A percentile compares a stretch with the other conserved stretches of the same genome.
phyloP scores from a whole-genome alignment of 208 protist species.

The Trypanosoma vivax region DNA sequence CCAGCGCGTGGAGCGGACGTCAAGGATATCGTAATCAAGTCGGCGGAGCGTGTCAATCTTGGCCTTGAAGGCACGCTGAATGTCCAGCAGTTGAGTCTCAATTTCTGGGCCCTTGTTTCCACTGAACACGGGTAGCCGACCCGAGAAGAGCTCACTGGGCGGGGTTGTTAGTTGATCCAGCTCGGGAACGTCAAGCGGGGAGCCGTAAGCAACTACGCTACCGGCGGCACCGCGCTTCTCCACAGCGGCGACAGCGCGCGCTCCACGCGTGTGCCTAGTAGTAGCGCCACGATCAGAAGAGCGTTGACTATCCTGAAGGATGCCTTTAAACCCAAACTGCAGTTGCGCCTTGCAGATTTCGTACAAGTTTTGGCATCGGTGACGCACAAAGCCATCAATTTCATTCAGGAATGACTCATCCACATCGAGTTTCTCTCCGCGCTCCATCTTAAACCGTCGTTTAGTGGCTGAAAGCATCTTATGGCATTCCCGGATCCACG shows the following conservation, averaged over 20 bases:
- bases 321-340: conserved; percentile 92
- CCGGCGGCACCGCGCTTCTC: background rate
- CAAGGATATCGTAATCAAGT: conserved; percentile 94
- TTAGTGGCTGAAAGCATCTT: conserved; percentile 81
- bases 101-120: conserved; percentile 94
- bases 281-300: conserved; percentile 12
- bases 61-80: conserved; percentile 91
- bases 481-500: conserved; percentile 89
- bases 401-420: conserved; percentile 94
- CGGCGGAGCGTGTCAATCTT: conserved; percentile 88
- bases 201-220: conserved; percentile 17
- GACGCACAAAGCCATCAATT: conserved; percentile 96
- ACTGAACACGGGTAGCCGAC: conserved; percentile 89
- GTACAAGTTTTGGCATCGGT: conserved; percentile 94
- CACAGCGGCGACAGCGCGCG: background rate
- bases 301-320: conserved; percentile 11
- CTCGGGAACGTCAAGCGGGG: conserved; percentile 56
- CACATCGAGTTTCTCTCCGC: conserved; percentile 87
- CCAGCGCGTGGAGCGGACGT: conserved; percentile 96
- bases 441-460: conserved; percentile 72
- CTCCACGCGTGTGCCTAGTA: conserved; percentile 18
- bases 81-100: conserved; percentile 91
- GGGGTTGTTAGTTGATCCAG: conserved; percentile 36
- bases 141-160: conserved; percentile 46
- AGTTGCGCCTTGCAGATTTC: conserved; percentile 96